Evolutionary conservation across 129 eudicot genomes (phyloP).

Genomic region (Arctium lappa): DNA sequence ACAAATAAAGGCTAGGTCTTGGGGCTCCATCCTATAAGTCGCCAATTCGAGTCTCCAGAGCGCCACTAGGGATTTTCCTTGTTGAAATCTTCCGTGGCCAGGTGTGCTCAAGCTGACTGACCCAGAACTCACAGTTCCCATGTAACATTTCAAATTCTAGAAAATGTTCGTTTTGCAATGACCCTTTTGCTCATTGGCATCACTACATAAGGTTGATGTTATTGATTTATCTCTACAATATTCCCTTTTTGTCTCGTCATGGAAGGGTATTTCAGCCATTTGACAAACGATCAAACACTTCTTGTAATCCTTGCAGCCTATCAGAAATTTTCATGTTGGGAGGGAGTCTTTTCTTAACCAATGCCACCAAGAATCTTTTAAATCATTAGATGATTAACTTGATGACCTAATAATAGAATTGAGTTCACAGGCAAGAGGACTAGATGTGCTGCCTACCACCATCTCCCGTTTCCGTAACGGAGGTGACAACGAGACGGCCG

Average conservation of each 20-base stretch:
- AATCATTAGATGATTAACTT: background rate
- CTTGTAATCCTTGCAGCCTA: too few species aligned
- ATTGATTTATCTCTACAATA: background rate
- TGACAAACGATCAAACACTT: background rate
- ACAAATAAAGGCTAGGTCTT: too few species aligned
- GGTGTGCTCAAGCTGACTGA: too few species aligned
- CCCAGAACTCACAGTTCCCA: too few species aligned
- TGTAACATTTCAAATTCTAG: background rate
- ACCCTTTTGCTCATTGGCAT: background rate
- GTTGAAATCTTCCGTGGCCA: too few species aligned
- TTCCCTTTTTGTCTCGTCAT: background rate
- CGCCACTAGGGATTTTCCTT: too few species aligned
- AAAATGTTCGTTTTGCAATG: background rate
- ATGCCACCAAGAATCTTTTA: background rate
- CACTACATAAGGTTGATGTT: background rate
- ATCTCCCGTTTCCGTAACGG: constrained; percentile 85
- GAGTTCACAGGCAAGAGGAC: constrained; percentile 79
- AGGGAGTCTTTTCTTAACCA: too few species aligned
- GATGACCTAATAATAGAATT: constrained; percentile 7
- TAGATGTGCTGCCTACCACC: constrained; percentile 94
- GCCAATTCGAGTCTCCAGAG: too few species aligned
- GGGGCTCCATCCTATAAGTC: too few species aligned
- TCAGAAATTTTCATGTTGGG: too few species aligned
- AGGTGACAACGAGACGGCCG: constrained; percentile 79
- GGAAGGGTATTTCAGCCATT: background rate